phyloP scores from a whole-genome alignment of 805 yeast genomes.

The Isabelozyma gotoi region DNA sequence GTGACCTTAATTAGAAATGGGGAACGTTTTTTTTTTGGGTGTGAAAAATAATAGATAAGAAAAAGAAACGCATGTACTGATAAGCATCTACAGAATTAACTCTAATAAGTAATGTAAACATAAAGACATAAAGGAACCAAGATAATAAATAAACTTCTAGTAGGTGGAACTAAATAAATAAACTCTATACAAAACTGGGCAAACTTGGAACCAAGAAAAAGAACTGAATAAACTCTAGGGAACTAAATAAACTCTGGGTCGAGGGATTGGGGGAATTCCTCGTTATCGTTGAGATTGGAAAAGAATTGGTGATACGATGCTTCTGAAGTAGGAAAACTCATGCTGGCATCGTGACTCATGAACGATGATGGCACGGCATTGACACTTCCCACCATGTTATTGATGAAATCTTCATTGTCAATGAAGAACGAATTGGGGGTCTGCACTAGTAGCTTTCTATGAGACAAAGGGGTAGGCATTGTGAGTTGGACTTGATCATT shows the following conservation, averaged over 20 bases:
- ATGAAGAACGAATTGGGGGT: not conserved
- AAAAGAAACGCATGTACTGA: not conserved
- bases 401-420: conserved; percentile 4
- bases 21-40: too few relatives aligned
- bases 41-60: too few relatives aligned
- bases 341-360: not conserved
- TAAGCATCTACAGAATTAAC: not conserved
- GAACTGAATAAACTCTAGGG: not conserved
- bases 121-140: not conserved
- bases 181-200: not conserved
- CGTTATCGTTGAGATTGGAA: not conserved
- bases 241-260: not conserved
- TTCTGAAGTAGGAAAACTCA: not conserved
- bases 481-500: not conserved
- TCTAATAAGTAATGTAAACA: not conserved
- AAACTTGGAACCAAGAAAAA: not conserved
- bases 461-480: not conserved
- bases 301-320: not conserved
- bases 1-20: too few relatives aligned
- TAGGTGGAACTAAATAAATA: not conserved
- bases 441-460: not conserved
- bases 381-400: conserved; percentile 5
- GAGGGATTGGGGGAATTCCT: not conserved
- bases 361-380: not conserved
- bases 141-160: not conserved